Evolutionary conservation across 148 eudicot species (phyloP).

Genomic region (Hydrangea macrophylla): DNA sequence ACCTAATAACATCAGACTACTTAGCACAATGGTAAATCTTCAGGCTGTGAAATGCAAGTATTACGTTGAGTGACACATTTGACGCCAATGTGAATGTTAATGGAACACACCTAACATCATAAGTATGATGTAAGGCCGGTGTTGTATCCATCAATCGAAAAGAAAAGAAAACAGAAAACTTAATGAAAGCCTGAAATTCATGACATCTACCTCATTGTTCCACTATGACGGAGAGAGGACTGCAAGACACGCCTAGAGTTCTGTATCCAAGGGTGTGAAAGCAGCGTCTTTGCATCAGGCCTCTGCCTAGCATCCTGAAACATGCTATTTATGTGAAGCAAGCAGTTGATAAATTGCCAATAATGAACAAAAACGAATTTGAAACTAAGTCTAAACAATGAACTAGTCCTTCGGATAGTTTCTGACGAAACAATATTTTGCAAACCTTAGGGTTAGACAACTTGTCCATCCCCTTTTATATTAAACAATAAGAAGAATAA

Average conservation of each 20-base stretch:
- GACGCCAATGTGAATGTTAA: no score
- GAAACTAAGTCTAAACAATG: not conserved
- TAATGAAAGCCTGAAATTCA: not conserved
- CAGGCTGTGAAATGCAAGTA: no score
- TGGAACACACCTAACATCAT: no score
- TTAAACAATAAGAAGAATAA: no score
- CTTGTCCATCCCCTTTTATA: no score
- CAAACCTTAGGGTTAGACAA: no score
- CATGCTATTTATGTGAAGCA: slow-evolving; percentile 17
- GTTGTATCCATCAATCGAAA: not conserved
- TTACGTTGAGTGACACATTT: no score
- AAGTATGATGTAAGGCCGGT: no score
- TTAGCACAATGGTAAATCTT: no score
- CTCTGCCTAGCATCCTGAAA: slow-evolving; percentile 97
- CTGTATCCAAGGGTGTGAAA: slow-evolving; percentile 94
- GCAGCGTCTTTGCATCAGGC: slow-evolving; percentile 95
- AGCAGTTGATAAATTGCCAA: not conserved
- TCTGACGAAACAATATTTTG: no score
- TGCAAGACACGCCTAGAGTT: slow-evolving; percentile 89
- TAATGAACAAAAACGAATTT: not conserved
- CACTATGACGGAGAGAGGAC: slow-evolving; percentile 72
- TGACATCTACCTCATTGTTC: slow-evolving; percentile 57
- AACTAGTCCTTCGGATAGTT: not conserved
- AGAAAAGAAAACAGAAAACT: not conserved
- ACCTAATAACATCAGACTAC: no score